phyloP scores from a whole-genome alignment of 306 rosid species.

The Cucurbita argyrosperma region DNA sequence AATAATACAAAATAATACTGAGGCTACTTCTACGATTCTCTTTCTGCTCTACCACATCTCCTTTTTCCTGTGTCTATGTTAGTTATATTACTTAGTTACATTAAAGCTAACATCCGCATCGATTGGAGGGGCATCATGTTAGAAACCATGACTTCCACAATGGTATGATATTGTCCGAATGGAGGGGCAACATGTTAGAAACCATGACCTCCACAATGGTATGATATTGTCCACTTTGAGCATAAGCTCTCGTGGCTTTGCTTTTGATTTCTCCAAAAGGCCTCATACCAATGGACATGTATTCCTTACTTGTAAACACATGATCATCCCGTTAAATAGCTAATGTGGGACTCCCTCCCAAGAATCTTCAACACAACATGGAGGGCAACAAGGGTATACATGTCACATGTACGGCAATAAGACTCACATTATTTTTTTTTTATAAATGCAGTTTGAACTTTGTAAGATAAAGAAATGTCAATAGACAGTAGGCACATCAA shows the following conservation, averaged over 20 bases:
- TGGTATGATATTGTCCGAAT: no score
- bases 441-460: background rate
- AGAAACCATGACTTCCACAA: no score
- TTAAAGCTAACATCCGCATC: background rate
- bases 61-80: background rate
- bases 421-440: background rate
- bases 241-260: no score
- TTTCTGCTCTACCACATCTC: background rate
- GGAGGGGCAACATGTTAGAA: no score
- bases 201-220: no score
- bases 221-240: no score
- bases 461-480: background rate
- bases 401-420: background rate
- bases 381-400: background rate
- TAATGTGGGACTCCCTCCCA: no score
- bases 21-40: background rate
- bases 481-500: background rate
- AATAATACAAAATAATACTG: background rate
- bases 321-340: no score
- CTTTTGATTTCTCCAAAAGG: no score
- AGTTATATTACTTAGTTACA: background rate
- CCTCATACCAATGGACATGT: no score
- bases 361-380: background rate
- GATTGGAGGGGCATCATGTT: background rate
- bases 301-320: no score